A percentile compares a stretch with the other conserved stretches of the same genome.
phyloP scores from a whole-genome alignment of 805 yeast species.

The Metschnikowia cerradonensis region DNA sequence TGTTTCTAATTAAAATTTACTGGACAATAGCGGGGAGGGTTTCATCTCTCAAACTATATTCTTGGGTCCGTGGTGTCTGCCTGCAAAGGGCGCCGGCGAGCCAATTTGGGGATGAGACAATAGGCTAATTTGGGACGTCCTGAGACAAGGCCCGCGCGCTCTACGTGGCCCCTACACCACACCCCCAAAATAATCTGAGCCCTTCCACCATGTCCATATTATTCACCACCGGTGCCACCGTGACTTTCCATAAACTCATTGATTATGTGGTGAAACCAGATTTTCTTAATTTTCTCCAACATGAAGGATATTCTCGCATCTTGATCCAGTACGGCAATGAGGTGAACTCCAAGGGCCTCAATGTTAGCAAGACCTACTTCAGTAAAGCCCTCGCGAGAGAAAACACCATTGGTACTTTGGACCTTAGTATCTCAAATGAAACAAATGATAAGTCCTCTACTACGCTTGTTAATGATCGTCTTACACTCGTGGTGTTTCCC shows the following conservation, averaged over 20 bases:
- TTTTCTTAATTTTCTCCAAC: conserved; percentile 35
- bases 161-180: neutral
- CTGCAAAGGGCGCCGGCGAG: neutral
- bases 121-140: neutral
- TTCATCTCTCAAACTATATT: neutral
- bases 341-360: conserved; percentile 12
- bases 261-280: conserved; percentile 31
- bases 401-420: conserved; percentile 10
- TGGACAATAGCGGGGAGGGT: too few species aligned
- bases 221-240: conserved; percentile 90
- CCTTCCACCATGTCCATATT: conserved; percentile 26
- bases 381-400: conserved; percentile 16
- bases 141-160: neutral
- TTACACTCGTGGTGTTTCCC: conserved; percentile 25
- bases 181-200: neutral
- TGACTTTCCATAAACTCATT: conserved; percentile 64
- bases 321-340: conserved; percentile 34
- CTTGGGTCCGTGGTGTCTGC: neutral
- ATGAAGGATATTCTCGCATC: conserved; percentile 31
- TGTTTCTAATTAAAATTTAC: neutral
- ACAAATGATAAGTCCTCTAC: conserved; percentile 17
- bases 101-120: neutral
- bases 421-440: conserved; percentile 12
- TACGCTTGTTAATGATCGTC: conserved; percentile 5
- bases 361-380: conserved; percentile 24